These are phyloP conservation scores for Mycena chlorophos DNA, from an alignment of 768 basidiomycete species.

Conservation along the genomic window DNA sequence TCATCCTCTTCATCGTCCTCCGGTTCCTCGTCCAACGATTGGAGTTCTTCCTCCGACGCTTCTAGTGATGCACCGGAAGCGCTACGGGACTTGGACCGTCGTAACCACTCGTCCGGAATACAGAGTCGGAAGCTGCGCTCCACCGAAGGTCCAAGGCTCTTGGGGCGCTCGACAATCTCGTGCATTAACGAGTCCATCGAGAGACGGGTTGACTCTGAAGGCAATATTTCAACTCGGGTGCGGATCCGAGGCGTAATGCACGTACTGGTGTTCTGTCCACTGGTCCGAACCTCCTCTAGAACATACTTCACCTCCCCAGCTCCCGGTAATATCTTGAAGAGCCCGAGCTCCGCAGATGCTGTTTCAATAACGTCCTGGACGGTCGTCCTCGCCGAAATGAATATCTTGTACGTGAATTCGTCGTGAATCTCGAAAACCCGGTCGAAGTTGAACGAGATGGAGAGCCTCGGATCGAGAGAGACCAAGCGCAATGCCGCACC, in stretches of 20 bases:
- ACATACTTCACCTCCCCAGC: conserved; percentile 71
- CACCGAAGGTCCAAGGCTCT: conserved; percentile 43
- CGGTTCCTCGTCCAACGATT: conserved; percentile 50
- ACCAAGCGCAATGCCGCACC: conserved; percentile 73
- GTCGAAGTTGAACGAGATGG: conserved; percentile 52
- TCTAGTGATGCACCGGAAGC: conserved; percentile 46
- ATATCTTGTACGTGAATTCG: conserved; percentile 64
- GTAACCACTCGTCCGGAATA: conserved; percentile 81
- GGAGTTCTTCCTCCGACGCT: conserved; percentile 52
- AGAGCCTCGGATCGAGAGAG: conserved; percentile 63
- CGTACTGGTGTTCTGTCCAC: conserved; percentile 58
- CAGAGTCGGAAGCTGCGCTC: conserved; percentile 59
- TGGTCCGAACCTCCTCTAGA: conserved; percentile 66
- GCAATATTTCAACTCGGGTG: conserved; percentile 14
- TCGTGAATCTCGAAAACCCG: conserved; percentile 80
- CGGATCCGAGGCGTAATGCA: neutral
- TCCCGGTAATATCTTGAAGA: conserved; percentile 66
- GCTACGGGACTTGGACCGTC: conserved; percentile 60
- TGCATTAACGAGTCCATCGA: conserved; percentile 44
- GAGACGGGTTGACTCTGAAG: conserved; percentile 45
- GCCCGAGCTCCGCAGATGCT: conserved; percentile 64
- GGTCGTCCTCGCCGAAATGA: conserved; percentile 57
- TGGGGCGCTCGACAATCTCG: conserved; percentile 41
- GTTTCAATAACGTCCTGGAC: conserved; percentile 54
- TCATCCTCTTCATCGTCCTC: conserved; percentile 47